A percentile compares a stretch with the other conserved stretches of the same genome.
Conservation (phyloP, 2,329 filamentous ascomycete species). For the Pseudonectria foliicola region DNA sequence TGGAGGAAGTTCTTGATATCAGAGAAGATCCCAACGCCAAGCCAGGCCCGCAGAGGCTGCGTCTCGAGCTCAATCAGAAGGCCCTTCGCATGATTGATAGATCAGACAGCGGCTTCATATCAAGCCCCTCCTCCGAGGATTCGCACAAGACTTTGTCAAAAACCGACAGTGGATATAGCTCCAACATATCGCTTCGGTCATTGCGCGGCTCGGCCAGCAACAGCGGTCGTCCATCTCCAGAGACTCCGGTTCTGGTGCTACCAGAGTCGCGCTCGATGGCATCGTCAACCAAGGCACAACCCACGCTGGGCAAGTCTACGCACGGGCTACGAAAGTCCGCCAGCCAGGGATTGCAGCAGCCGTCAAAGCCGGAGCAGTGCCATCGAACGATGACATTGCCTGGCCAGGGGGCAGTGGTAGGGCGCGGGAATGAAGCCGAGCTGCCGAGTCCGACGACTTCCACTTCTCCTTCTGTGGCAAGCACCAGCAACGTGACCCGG, state of each 20-base stretch:
- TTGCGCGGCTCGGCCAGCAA: conserved; percentile 28
- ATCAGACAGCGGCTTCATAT: conserved; percentile 43
- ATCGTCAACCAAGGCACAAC: background rate
- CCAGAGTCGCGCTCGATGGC: conserved; percentile 6
- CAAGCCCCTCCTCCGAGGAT: conserved; percentile 36
- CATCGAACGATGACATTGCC: background rate
- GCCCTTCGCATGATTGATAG: conserved; percentile 18
- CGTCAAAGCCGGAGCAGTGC: background rate
- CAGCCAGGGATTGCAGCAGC: too few species aligned
- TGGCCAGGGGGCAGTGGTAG: background rate
- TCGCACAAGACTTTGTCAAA: conserved; percentile 43
- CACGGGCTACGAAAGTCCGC: too few species aligned
- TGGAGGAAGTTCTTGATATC: conserved; percentile 30
- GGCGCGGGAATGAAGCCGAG: background rate
- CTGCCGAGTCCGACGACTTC: background rate
- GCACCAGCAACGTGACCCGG: background rate
- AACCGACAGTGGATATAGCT: conserved; percentile 56
- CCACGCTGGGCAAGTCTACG: conserved; percentile 6
- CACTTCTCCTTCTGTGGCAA: background rate
- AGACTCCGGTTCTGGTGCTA: conserved; percentile 9
- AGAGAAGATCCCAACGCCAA: conserved; percentile 39
- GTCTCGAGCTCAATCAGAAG: conserved; percentile 15
- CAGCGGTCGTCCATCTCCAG: conserved; percentile 12
- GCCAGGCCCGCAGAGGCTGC: conserved; percentile 16
- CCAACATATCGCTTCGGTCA: conserved; percentile 50